Percentiles rank a stretch among this genome's conserved stretches.
phyloP scores from a whole-genome alignment of 2,329 filamentous ascomycete species.

The Aspergillus novofumigatus region DNA sequence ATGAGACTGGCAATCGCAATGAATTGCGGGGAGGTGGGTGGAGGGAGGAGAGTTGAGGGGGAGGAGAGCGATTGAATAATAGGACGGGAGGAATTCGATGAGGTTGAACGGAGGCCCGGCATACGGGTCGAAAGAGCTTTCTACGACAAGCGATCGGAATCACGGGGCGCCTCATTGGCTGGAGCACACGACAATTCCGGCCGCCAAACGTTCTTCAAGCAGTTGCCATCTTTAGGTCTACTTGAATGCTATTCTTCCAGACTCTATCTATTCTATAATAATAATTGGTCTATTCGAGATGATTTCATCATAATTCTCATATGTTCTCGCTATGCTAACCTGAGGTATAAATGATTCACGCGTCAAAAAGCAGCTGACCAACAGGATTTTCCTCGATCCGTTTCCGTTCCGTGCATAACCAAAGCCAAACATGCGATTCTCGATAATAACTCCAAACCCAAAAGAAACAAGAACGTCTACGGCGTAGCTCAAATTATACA shows the following conservation, averaged over 20 bases:
- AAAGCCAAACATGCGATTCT: background rate
- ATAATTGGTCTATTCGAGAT: background rate
- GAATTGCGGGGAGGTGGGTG: conserved; percentile 27
- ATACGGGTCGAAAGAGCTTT: conserved; percentile 31
- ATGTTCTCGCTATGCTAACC: background rate
- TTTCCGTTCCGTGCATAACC: background rate
- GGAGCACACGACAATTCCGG: no score
- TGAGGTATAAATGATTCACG: background rate
- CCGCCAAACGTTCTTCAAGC: no score
- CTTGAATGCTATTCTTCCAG: background rate
- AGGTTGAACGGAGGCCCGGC: conserved; percentile 35
- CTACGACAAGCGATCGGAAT: conserved; percentile 36
- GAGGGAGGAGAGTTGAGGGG: conserved; percentile 2
- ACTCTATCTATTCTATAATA: background rate
- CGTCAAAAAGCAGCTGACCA: background rate
- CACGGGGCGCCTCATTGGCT: conserved; percentile 38
- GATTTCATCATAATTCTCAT: no score
- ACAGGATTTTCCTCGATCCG: background rate
- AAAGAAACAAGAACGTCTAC: background rate
- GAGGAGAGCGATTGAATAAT: conserved; percentile 8
- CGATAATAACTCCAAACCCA: background rate
- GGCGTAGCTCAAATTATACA: background rate
- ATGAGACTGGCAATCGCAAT: conserved; percentile 31
- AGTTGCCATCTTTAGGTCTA: no score
- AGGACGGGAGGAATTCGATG: conserved; percentile 3